Percentiles rank a stretch among this genome's conserved stretches.
Evolutionary conservation across 2,329 filamentous ascomycete species (phyloP).

Genomic region (Scedosporium minutisporum): DNA sequence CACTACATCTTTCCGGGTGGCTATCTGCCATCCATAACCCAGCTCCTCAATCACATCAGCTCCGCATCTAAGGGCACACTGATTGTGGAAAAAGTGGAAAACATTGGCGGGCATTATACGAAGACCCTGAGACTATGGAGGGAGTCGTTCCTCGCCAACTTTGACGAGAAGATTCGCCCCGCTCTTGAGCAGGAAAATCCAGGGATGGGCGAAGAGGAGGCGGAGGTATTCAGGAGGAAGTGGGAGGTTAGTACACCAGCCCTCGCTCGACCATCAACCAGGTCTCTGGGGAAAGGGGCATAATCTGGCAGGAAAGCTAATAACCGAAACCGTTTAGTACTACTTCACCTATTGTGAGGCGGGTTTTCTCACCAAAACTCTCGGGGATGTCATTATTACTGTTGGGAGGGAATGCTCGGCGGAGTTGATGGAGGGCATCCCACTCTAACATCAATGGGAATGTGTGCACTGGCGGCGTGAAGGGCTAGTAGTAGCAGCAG

Average conservation of each 20-base stretch:
- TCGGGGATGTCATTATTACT: constrained; percentile 65
- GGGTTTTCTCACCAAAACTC: constrained; percentile 60
- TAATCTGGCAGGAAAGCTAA: constrained; percentile 5
- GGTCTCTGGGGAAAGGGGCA: no score
- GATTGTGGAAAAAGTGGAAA: constrained; percentile 58
- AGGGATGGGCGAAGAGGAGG: constrained; percentile 48
- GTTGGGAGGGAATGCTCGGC: constrained; percentile 54
- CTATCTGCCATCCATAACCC: constrained; percentile 50
- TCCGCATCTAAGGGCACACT: constrained; percentile 50
- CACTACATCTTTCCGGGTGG: constrained; percentile 75
- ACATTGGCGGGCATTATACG: constrained; percentile 66
- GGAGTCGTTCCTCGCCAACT: constrained; percentile 55
- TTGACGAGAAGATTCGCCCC: constrained; percentile 49
- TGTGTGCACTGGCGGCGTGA: not conserved
- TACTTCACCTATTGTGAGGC: constrained; percentile 71
- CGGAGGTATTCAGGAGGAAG: constrained; percentile 59
- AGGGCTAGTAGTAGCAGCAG: no score
- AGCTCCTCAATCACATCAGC: constrained; percentile 49
- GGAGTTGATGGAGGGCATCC: constrained; percentile 62
- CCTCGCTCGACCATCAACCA: not conserved
- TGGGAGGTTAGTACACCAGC: constrained; percentile 47
- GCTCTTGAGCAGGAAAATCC: constrained; percentile 49
- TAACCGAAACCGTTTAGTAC: constrained; percentile 34
- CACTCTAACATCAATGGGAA: constrained; percentile 34
- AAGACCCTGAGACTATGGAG: constrained; percentile 60